A percentile compares a stretch with the other conserved stretches of the same genome.
phyloP scores from a whole-genome alignment of 2,329 filamentous ascomycete species.

The Cordyceps fumosorosea region DNA sequence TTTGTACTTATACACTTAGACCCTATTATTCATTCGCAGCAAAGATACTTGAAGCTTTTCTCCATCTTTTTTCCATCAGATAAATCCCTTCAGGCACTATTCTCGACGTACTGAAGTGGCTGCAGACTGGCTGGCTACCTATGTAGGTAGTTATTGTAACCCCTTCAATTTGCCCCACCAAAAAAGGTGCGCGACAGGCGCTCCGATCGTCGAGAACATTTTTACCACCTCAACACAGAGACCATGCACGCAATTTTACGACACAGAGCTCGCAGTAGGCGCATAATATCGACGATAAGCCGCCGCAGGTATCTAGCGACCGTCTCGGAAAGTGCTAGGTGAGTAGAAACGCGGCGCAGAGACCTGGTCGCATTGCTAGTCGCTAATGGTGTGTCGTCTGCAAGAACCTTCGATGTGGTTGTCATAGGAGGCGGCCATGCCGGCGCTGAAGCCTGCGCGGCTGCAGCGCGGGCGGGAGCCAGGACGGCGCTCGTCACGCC shows the following conservation, averaged over 20 bases:
- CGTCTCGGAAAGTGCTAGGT: constrained; percentile 25
- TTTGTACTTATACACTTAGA: background rate
- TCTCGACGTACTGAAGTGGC: background rate
- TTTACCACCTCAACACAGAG: background rate
- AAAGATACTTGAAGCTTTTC: no score
- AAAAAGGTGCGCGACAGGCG: constrained; percentile 8
- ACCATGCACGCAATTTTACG: constrained; percentile 25
- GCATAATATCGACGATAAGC: constrained; percentile 15
- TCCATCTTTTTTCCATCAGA: background rate
- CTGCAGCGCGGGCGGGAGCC: constrained; percentile 81
- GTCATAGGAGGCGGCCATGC: constrained; percentile 96
- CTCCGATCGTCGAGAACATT: background rate
- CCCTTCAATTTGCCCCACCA: background rate
- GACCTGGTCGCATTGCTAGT: background rate
- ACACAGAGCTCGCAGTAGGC: constrained; percentile 18
- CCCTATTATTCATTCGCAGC: background rate
- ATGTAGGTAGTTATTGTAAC: no score
- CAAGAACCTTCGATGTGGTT: constrained; percentile 77
- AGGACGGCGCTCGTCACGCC: constrained; percentile 87
- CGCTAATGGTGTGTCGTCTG: constrained; percentile 9
- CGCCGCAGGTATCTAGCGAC: constrained; percentile 24
- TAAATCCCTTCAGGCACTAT: no score
- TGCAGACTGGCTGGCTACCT: no score
- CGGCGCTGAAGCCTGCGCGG: constrained; percentile 86
- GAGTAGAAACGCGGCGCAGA: background rate